phyloP scores from a whole-genome alignment of 1,284 basidiomycete species.

The Microbotryum scabiosae region DNA sequence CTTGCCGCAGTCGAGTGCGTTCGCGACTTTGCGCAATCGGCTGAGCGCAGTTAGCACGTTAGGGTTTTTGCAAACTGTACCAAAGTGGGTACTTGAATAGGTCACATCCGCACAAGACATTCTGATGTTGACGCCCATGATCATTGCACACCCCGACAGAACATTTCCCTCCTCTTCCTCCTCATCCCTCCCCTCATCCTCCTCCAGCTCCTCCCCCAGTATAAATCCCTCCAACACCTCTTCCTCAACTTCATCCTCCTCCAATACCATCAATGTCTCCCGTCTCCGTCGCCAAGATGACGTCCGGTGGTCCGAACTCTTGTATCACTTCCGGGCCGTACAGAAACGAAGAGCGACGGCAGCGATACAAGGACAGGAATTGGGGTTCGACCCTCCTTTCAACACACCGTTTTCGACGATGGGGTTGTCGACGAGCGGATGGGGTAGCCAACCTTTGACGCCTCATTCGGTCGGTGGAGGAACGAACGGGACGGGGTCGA shows the following conservation, averaged over 20 bases:
- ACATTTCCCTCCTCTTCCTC: no score
- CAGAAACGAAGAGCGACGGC: conserved; percentile 26
- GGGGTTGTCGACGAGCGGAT: no score
- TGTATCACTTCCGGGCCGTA: conserved; percentile 50
- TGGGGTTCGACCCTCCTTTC: no score
- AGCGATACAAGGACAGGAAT: background rate
- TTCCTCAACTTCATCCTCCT: conserved; percentile 43
- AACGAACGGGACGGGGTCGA: no score
- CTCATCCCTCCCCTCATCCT: background rate
- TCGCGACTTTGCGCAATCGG: conserved; percentile 87
- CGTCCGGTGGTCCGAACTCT: conserved; percentile 77
- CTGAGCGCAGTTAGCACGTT: conserved; percentile 90
- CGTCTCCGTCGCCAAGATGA: conserved; percentile 48
- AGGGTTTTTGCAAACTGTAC: conserved; percentile 80
- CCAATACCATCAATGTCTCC: conserved; percentile 40
- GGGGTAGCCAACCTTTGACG: background rate
- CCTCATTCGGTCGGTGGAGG: no score
- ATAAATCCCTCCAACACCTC: conserved; percentile 28
- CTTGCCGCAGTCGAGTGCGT: conserved; percentile 91
- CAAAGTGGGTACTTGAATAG: conserved; percentile 50
- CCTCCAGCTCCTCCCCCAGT: conserved; percentile 15
- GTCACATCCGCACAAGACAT: background rate
- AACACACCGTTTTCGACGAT: no score
- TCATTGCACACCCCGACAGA: background rate
- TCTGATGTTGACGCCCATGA: background rate